Percentiles rank a stretch among this genome's conserved stretches.
phyloP scores from a whole-genome alignment of 768 basidiomycete species.

The Serpula lacrymans region DNA sequence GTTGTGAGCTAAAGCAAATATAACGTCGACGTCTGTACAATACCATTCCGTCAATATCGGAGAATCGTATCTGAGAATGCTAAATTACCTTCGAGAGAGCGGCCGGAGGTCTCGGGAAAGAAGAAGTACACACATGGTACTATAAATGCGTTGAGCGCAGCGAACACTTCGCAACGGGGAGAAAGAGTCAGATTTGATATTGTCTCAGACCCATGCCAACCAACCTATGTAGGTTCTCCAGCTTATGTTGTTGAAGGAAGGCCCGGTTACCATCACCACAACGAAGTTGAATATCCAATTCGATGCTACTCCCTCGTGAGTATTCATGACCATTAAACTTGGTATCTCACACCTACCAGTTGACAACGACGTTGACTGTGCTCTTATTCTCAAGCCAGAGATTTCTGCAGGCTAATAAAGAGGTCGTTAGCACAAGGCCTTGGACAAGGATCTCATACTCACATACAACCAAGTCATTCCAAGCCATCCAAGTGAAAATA shows the following conservation, averaged over 20 bases:
- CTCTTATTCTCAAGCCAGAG: constrained; percentile 57
- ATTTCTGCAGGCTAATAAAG: too few relatives aligned
- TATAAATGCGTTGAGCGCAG: constrained; percentile 53
- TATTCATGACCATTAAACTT: too few relatives aligned
- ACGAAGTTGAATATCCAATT: constrained; percentile 61
- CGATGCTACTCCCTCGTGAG: too few relatives aligned
- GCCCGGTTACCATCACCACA: constrained; percentile 59
- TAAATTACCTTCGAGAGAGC: constrained; percentile 54
- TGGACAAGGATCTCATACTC: constrained; percentile 26
- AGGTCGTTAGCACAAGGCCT: too few relatives aligned
- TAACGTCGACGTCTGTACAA: constrained; percentile 31
- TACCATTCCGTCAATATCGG: too few relatives aligned
- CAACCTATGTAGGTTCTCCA: constrained; percentile 59
- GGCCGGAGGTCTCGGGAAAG: constrained; percentile 60
- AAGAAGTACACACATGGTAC: constrained; percentile 56
- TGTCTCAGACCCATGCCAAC: constrained; percentile 4
- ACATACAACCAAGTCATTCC: constrained; percentile 73
- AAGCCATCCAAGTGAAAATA: constrained; percentile 69
- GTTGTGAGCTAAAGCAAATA: constrained; percentile 31
- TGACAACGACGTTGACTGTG: constrained; percentile 65
- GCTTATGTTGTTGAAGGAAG: constrained; percentile 53
- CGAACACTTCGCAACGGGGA: too few relatives aligned
- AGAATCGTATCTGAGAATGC: too few relatives aligned
- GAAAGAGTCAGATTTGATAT: too few relatives aligned
- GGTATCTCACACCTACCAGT: too few relatives aligned